These are phyloP conservation scores for Oryza glumipatula DNA, from an alignment of 176 grass and related monocot species.

Conservation along the genomic window DNA sequence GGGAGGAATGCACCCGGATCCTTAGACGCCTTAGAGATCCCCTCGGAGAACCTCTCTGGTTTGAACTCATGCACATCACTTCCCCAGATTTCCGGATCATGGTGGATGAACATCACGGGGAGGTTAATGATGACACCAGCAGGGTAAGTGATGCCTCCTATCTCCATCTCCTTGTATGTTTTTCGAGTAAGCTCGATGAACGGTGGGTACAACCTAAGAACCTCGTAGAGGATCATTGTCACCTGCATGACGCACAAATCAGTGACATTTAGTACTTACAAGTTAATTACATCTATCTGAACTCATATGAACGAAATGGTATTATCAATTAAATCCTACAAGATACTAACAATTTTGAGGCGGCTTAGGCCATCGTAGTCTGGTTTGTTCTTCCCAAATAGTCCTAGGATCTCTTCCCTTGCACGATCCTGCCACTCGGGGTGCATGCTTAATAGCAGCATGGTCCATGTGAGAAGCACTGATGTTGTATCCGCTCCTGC, in stretches of 20 bases:
- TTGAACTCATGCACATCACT: slow-evolving; percentile 58
- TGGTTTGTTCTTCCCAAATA: slow-evolving; percentile 52
- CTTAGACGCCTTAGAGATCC: slow-evolving; percentile 57
- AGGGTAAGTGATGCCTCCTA: slow-evolving; percentile 50
- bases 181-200: background rate
- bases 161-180: slow-evolving; percentile 49
- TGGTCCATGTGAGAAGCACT: slow-evolving; percentile 71
- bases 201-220: slow-evolving; percentile 69
- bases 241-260: slow-evolving; percentile 32
- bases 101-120: slow-evolving; percentile 45
- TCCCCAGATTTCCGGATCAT: slow-evolving; percentile 56
- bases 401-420: slow-evolving; percentile 51
- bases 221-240: slow-evolving; percentile 78
- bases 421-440: slow-evolving; percentile 70
- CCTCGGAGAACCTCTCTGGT: slow-evolving; percentile 52
- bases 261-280: background rate
- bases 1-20: slow-evolving; percentile 46
- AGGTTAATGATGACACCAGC: slow-evolving; percentile 51
- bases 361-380: slow-evolving; percentile 54
- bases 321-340: background rate
- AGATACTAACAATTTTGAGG: slow-evolving; percentile 57
- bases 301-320: background rate
- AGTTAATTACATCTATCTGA: background rate
- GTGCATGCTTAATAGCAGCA: slow-evolving; percentile 68
- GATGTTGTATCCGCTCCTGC: slow-evolving; percentile 83